phyloP scores from a whole-genome alignment of 257 asterid genomes.

The Anisodus acutangulus region DNA sequence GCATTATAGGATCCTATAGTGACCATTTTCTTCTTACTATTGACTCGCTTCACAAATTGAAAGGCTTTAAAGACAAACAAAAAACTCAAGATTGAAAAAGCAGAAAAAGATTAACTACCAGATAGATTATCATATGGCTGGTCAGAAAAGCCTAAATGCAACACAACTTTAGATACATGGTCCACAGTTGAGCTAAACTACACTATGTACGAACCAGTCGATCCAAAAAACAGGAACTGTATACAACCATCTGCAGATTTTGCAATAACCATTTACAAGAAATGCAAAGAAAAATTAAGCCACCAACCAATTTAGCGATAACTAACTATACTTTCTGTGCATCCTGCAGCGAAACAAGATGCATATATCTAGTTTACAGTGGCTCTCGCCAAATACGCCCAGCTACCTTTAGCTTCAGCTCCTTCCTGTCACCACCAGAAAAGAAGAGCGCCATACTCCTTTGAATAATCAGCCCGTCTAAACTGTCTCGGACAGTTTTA shows the following conservation, averaged over 20 bases:
- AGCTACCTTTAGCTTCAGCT: conserved; percentile 44
- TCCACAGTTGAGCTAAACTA: conserved; percentile 26
- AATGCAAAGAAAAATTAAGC: not conserved
- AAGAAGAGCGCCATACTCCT: conserved; percentile 45
- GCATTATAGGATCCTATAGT: no score
- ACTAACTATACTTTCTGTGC: conserved; percentile 23
- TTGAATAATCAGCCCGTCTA: conserved; percentile 47
- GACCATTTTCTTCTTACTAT: no score
- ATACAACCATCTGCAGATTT: not conserved
- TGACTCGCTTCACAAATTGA: not conserved
- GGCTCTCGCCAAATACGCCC: conserved; percentile 45
- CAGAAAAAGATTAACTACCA: conserved; percentile 1
- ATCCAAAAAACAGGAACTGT: conserved; percentile 23
- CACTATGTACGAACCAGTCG: not conserved
- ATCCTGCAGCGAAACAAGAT: not conserved
- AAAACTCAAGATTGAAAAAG: not conserved
- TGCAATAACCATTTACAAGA: conserved; percentile 18
- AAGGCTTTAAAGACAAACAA: not conserved
- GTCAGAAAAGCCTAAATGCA: conserved; percentile 12
- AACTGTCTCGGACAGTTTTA: conserved; percentile 42
- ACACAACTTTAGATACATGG: conserved; percentile 25
- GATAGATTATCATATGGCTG: conserved; percentile 19
- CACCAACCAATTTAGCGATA: conserved; percentile 24
- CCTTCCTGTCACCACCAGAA: conserved; percentile 42
- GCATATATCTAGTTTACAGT: conserved; percentile 20